A percentile compares a stretch with the other conserved stretches of the same genome.
phyloP scores from a whole-genome alignment of 768 basidiomycete genomes.

The Tricholoma hemisulphureum region DNA sequence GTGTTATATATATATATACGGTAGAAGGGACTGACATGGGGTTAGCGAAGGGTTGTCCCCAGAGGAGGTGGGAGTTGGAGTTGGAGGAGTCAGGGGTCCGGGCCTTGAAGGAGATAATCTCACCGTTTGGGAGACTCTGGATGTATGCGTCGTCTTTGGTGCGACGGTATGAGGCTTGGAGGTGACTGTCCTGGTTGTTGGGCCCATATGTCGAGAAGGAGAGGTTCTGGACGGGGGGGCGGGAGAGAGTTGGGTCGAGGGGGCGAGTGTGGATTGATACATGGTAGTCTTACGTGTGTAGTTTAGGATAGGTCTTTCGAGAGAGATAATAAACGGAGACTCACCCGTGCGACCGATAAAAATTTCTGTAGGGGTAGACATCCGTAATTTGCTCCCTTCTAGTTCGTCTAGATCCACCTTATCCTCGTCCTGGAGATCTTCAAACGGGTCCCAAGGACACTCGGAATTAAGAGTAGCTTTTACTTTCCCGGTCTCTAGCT shows the following conservation, averaged over 20 bases:
- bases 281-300: constrained; percentile 66
- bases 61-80: constrained; percentile 42
- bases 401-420: constrained; percentile 45
- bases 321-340: constrained; percentile 7
- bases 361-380: constrained; percentile 42
- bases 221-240: constrained; percentile 68
- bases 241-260: constrained; percentile 22
- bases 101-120: constrained; percentile 71
- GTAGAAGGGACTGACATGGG: constrained; percentile 57
- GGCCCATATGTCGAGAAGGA: constrained; percentile 92
- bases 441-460: constrained; percentile 74
- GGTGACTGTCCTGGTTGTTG: constrained; percentile 76
- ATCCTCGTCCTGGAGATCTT: constrained; percentile 36
- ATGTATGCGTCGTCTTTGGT: constrained; percentile 81
- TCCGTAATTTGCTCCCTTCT: constrained; percentile 41
- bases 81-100: constrained; percentile 4
- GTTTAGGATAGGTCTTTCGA: neutral
- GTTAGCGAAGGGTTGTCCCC: constrained; percentile 57
- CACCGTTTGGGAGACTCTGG: constrained; percentile 76
- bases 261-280: constrained; percentile 76
- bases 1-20: neutral
- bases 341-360: constrained; percentile 52
- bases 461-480: constrained; percentile 74
- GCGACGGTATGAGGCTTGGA: constrained; percentile 71
- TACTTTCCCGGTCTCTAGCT: constrained; percentile 77